These are phyloP conservation scores for Populus hybrid DNA, from an alignment of 441 rosid species.

Conservation along the genomic window DNA sequence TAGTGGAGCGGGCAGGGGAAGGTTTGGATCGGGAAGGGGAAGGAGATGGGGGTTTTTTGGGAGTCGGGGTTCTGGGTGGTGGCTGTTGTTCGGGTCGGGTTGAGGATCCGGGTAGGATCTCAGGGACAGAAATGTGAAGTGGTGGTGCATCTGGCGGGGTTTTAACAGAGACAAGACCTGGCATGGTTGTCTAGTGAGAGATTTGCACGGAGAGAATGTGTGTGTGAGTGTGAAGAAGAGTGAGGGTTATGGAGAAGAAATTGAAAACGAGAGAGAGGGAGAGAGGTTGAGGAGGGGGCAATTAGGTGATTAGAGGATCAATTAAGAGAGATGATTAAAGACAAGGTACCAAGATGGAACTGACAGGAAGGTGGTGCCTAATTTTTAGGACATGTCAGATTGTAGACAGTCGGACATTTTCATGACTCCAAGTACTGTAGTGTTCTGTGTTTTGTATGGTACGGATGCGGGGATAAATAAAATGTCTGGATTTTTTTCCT, in stretches of 20 bases:
- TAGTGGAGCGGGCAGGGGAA: constrained; percentile 62
- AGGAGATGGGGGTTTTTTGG: constrained; percentile 36
- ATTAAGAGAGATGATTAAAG: constrained; percentile 1
- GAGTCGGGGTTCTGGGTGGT: constrained; percentile 27
- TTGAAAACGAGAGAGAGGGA: constrained; percentile 19
- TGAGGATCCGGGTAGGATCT: constrained; percentile 36
- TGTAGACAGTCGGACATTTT: too few species aligned
- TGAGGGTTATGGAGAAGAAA: constrained; percentile 9
- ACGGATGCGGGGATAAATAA: too few species aligned
- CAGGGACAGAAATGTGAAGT: constrained; percentile 58
- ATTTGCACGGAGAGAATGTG: not conserved
- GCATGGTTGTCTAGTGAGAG: constrained; percentile 43
- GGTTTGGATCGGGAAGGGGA: constrained; percentile 82
- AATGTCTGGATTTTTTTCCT: too few species aligned
- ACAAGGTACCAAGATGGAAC: constrained; percentile 23
- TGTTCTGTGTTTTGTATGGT: too few species aligned
- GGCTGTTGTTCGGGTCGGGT: constrained; percentile 41
- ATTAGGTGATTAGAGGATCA: not conserved
- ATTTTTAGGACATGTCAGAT: too few species aligned
- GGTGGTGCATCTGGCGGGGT: constrained; percentile 72
- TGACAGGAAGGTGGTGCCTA: constrained; percentile 6
- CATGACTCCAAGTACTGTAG: too few species aligned
- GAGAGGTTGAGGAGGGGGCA: not conserved
- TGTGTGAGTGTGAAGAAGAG: not conserved
- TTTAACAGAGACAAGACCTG: constrained; percentile 83